Conservation (phyloP, 2,329 filamentous ascomycete genomes). For the Gaeumannomyces sp. region DNA sequence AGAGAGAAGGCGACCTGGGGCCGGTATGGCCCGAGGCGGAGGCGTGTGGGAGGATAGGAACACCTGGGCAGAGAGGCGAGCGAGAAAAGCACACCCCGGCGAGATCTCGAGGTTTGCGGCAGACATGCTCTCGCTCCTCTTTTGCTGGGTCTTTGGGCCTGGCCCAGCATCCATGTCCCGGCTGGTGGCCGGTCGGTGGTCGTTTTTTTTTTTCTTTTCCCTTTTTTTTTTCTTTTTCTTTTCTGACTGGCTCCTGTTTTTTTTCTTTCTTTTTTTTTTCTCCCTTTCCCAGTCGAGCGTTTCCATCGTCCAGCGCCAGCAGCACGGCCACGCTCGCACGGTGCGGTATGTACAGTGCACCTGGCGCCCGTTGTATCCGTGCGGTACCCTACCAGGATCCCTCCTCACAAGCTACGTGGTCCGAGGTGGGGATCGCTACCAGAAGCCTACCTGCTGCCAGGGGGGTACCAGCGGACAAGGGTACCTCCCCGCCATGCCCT, state of each 20-base stretch:
- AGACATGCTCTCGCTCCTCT: not conserved
- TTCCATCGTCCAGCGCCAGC: conserved; percentile 5
- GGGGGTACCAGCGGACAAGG: conserved; percentile 4
- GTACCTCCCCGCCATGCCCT: conserved; percentile 10
- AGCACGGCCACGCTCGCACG: conserved; percentile 10
- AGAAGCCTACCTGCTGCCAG: conserved; percentile 5
- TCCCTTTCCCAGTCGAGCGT: not conserved
- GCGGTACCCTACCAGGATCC: conserved; percentile 5
- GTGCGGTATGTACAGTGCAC: conserved; percentile 4
- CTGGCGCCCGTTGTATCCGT: conserved; percentile 6
- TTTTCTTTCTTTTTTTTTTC: conserved; percentile 7
- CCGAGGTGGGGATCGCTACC: conserved; percentile 6
- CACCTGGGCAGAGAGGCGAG: not conserved
- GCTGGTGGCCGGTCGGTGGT: conserved; percentile 5
- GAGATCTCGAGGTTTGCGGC: not conserved
- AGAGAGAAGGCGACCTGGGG: not conserved
- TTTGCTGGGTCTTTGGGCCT: not conserved
- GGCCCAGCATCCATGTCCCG: conserved; percentile 4
- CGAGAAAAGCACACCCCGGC: not conserved
- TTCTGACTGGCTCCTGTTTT: not conserved
- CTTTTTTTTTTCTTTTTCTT: not conserved
- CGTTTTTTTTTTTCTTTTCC: conserved; percentile 7
- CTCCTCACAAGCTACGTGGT: conserved; percentile 5
- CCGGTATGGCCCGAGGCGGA: not conserved
- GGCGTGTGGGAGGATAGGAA: not conserved